These are phyloP conservation scores for Chaetomium fimeti DNA, from an alignment of 495 filamentous ascomycete genomes.

Conservation along the genomic window DNA sequence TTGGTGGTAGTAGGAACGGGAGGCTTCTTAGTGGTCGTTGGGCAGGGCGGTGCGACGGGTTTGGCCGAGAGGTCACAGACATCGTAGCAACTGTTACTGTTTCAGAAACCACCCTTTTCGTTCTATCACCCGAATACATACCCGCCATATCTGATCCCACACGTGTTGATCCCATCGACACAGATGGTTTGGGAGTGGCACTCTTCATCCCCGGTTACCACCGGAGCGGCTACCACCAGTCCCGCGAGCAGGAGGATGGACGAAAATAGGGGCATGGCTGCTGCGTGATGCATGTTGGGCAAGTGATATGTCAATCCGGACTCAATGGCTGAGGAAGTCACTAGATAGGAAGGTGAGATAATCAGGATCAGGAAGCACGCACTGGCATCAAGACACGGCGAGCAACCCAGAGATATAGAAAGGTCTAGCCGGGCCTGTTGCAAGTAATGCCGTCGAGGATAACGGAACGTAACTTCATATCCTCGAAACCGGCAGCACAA, in stretches of 20 bases:
- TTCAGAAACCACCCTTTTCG: conserved; percentile 2
- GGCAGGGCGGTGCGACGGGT: conserved; percentile 27
- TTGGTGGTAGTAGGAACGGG: conserved; percentile 3
- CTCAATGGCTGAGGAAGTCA: conserved; percentile 2
- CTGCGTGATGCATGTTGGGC: conserved; percentile 14
- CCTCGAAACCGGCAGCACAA: not conserved
- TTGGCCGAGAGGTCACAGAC: conserved; percentile 21
- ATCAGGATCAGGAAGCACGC: conserved; percentile 9
- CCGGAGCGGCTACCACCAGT: conserved; percentile 19
- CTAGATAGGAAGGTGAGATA: conserved; percentile 23
- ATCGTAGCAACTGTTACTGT: conserved; percentile 27
- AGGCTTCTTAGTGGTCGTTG: conserved; percentile 14
- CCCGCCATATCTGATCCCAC: conserved; percentile 30
- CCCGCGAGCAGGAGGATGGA: conserved; percentile 20
- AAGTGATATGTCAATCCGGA: not conserved
- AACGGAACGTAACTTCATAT: not conserved
- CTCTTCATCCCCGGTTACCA: not conserved
- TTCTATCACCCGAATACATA: not conserved
- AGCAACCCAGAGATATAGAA: conserved; percentile 15
- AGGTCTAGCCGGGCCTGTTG: not conserved
- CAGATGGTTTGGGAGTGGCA: conserved; percentile 27
- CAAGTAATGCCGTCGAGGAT: not conserved
- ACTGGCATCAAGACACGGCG: conserved; percentile 5
- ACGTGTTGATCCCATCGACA: conserved; percentile 28
- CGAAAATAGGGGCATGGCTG: conserved; percentile 15